These are phyloP conservation scores for Phytophthora vignae DNA, from an alignment of 352 stramenopile species.

Conservation along the genomic window DNA sequence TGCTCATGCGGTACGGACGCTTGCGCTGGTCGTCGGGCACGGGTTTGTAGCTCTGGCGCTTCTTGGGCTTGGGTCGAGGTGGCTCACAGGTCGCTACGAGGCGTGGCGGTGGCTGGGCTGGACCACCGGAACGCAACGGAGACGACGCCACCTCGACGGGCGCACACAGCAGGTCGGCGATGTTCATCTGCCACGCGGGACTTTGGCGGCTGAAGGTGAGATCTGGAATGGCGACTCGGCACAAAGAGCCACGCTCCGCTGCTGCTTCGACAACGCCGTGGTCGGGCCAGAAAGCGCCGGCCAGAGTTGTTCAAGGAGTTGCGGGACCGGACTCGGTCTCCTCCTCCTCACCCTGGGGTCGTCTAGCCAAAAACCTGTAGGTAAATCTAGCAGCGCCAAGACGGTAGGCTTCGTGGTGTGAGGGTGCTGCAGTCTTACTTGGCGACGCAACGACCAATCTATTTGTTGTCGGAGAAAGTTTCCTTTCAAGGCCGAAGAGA, in stretches of 20 bases:
- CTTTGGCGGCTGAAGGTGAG: neutral
- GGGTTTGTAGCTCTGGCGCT: constrained; percentile 9
- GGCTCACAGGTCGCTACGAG: constrained; percentile 13
- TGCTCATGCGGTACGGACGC: constrained; percentile 36
- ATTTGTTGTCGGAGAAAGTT: neutral
- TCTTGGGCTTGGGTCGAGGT: constrained; percentile 10
- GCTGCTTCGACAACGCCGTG: neutral
- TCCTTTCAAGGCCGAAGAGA: neutral
- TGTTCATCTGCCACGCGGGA: constrained; percentile 15
- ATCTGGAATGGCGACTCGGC: constrained; percentile 7
- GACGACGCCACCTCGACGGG: constrained; percentile 7
- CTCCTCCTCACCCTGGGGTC: neutral
- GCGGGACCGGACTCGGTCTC: neutral
- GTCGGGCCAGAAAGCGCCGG: constrained; percentile 15
- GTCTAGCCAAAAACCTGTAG: too few species aligned
- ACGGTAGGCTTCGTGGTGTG: neutral
- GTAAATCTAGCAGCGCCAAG: neutral
- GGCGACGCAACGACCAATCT: too few species aligned
- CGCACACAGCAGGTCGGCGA: constrained; percentile 22
- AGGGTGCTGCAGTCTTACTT: neutral
- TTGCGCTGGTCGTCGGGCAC: constrained; percentile 30
- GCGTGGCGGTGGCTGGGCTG: neutral
- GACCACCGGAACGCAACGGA: neutral
- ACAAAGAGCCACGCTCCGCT: neutral
- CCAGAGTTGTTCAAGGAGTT: neutral